Evolutionary conservation across 108 stramenopile species (phyloP).

Genomic region (Nitzschia sp.): DNA sequence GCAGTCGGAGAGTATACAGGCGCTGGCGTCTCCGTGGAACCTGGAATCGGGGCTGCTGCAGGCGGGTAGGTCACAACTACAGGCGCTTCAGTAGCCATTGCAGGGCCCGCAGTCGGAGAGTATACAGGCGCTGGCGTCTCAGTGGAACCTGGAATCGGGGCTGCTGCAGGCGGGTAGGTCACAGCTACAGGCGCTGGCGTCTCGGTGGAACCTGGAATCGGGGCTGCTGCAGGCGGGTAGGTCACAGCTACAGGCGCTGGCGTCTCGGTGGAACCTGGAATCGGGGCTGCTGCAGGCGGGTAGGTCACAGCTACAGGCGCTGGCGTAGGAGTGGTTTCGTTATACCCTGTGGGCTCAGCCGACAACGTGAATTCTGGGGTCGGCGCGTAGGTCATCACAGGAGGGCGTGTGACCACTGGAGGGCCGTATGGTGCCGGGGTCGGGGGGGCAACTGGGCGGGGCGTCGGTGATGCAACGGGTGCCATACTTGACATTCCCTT

Average conservation of each 20-base stretch:
- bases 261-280: neutral
- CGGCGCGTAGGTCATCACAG: neutral
- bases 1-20: no score
- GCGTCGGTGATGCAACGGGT: neutral
- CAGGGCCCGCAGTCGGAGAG: neutral
- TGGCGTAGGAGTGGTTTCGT: neutral
- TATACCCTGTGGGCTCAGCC: neutral
- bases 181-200: neutral
- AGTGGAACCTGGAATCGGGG: neutral
- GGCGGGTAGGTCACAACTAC: neutral
- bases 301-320: neutral
- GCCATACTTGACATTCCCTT: conserved; percentile 6
- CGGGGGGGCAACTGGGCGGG: neutral
- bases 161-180: neutral
- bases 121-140: neutral
- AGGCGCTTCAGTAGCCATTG: neutral
- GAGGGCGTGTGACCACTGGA: neutral
- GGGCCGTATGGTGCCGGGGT: conserved; percentile 3
- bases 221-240: no score
- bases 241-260: neutral
- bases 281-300: neutral
- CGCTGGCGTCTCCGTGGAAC: no score
- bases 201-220: no score
- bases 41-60: no score
- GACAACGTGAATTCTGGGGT: neutral